Evolutionary conservation across 495 filamentous ascomycete species (phyloP).

Genomic region (Daldinia concentrica): DNA sequence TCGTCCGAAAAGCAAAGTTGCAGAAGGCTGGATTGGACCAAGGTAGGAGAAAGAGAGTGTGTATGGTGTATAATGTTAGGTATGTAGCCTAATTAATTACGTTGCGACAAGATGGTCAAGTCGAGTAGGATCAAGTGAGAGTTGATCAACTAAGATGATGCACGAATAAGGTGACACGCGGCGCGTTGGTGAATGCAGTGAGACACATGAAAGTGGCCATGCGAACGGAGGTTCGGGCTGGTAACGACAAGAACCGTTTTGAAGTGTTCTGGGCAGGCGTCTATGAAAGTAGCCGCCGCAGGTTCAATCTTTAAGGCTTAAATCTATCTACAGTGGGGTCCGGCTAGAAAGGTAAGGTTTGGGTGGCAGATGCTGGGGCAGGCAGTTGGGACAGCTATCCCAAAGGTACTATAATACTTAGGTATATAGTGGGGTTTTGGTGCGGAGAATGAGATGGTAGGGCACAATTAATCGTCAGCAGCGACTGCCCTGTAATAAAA

Average conservation of each 20-base stretch:
- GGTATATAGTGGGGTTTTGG: slow-evolving; percentile 2
- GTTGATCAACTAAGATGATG: slow-evolving; percentile 33
- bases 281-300: slow-evolving; percentile 35
- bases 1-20: slow-evolving; percentile 29
- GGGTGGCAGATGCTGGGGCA: slow-evolving; percentile 2
- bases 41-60: background rate
- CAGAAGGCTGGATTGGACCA: slow-evolving; percentile 6
- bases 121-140: background rate
- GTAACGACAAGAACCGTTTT: slow-evolving; percentile 11
- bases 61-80: background rate
- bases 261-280: slow-evolving; percentile 30
- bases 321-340: slow-evolving; percentile 16
- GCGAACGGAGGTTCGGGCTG: slow-evolving; percentile 22
- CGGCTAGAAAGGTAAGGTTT: slow-evolving; percentile 5
- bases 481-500: background rate
- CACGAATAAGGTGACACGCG: slow-evolving; percentile 38
- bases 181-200: slow-evolving; percentile 40
- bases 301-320: slow-evolving; percentile 15
- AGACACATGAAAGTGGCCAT: slow-evolving; percentile 35
- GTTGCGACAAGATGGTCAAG: background rate
- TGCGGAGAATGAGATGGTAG: slow-evolving; percentile 1
- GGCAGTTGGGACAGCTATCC: background rate
- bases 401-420: background rate
- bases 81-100: slow-evolving; percentile 18
- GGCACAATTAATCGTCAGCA: slow-evolving; percentile 18